phyloP scores from a whole-genome alignment of 1,284 basidiomycete species.

The Xerocomus nothofagi region DNA sequence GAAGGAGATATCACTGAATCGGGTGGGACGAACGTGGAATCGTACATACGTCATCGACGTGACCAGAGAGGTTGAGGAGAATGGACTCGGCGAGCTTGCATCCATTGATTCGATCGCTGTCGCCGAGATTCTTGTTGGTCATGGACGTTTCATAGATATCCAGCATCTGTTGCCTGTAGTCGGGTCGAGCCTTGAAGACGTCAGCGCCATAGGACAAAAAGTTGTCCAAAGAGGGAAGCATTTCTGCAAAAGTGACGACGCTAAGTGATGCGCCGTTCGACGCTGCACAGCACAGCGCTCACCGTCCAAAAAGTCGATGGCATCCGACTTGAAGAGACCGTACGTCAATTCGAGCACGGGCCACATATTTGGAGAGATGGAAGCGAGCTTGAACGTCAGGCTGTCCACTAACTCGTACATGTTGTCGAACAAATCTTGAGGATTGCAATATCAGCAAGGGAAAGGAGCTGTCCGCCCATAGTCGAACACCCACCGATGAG shows the following conservation, averaged over 20 bases:
- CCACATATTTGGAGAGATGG: conserved; percentile 85
- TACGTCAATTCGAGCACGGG: conserved; percentile 83
- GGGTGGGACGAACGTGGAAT: background rate
- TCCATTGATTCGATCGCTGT: conserved; percentile 80
- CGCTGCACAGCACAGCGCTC: conserved; percentile 8
- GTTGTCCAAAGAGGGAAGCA: conserved; percentile 89
- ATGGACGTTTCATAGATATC: conserved; percentile 85
- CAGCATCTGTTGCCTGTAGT: conserved; percentile 80
- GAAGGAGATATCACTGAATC: background rate
- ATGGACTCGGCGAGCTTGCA: conserved; percentile 86
- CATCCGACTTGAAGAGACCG: conserved; percentile 81
- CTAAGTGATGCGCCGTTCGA: background rate
- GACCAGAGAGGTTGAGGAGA: conserved; percentile 75
- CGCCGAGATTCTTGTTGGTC: conserved; percentile 72
- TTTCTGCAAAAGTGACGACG: conserved; percentile 54
- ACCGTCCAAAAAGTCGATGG: conserved; percentile 86
- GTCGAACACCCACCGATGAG: conserved; percentile 54
- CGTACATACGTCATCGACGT: conserved; percentile 68
- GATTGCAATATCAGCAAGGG: background rate
- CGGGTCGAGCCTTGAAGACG: conserved; percentile 66
- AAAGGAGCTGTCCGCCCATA: background rate
- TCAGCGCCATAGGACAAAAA: conserved; percentile 85
- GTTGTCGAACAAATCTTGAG: conserved; percentile 83
- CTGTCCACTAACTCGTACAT: conserved; percentile 86
- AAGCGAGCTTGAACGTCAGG: conserved; percentile 80